Base-by-base conservation (phyloP, 441 rosid genomes). In the Lagerstroemia fauriei region DNA sequence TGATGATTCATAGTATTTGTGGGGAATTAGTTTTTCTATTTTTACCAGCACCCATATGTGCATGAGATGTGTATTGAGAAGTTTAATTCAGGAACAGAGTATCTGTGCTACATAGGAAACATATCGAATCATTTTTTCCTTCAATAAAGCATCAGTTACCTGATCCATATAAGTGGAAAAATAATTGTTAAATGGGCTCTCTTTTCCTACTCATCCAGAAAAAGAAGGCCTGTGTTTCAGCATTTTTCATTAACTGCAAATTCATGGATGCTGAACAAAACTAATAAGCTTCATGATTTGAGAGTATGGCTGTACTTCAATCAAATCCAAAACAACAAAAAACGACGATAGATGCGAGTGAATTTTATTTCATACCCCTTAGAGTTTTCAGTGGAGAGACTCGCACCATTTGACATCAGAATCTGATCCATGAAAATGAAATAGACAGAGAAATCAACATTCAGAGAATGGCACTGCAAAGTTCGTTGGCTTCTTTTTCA, bases 361-460 rank as follows among this genome's bases (percentile, higher is more conserved):
- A 31, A 74, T 9, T n/a, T 85, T 61, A 80, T 63, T 82, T 31
- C 22, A 81, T 89, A 95, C 98, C 99, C 93, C 77, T 95, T 92
- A 76, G 93, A 89, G 87, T 92, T 96, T 87, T 89, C 85, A 31
- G 93, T 90, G 63, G 92, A 82, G 81, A 96, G 88, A 87, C 84
- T 83, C 22, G 98, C 97, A 86, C 98, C 97, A 77, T 86, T 90
- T 53, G 91, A 88, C 75, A 96, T 95, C 93, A 96, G 87, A 82
- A 93, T 87, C 99, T 96, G 90, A 83, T 87, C 72, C 85, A 82
- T 22, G 44, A 84, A 83, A 59, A 84, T 66, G 2, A 75, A 24
- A 81, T 13, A 61, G 53, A 83, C 65, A 79, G 72, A 18, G 69
- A 56, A 77, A 82, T 78, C 47, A 47, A 65, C 78, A 80, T 38